A percentile compares a stretch with the other conserved stretches of the same genome.
phyloP scores from a whole-genome alignment of 2,329 filamentous ascomycete species.

The Cercospora sesami region DNA sequence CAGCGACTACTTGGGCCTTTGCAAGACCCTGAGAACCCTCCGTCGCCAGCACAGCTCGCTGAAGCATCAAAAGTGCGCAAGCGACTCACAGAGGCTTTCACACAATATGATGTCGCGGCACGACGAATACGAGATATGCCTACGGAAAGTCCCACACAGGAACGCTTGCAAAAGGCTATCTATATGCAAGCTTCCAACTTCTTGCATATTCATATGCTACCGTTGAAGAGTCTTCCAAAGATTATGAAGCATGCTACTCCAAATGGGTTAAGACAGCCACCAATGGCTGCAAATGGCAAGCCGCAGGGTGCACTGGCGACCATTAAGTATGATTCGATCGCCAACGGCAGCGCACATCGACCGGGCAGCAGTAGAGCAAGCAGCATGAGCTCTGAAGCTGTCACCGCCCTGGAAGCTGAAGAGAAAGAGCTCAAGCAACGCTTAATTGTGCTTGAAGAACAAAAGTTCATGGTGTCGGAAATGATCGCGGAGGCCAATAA shows the following conservation, averaged over 20 bases:
- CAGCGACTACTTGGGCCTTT: constrained; percentile 72
- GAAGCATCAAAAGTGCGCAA: constrained; percentile 90
- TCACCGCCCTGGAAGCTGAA: constrained; percentile 73
- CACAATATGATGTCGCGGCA: constrained; percentile 81
- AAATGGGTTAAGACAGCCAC: constrained; percentile 42
- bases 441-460: constrained; percentile 83
- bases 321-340: constrained; percentile 59
- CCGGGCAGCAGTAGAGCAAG: constrained; percentile 52
- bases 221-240: constrained; percentile 60
- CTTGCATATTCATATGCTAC: constrained; percentile 86
- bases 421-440: constrained; percentile 79
- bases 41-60: constrained; percentile 68
- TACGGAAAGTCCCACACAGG: constrained; percentile 69
- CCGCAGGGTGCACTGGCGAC: constrained; percentile 54
- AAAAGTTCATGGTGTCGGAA: constrained; percentile 81
- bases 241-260: constrained; percentile 58
- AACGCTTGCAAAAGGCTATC: constrained; percentile 74
- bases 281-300: constrained; percentile 30
- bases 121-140: constrained; percentile 77
- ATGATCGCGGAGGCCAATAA: constrained; percentile 79
- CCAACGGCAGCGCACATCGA: constrained; percentile 45
- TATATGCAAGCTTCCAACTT: constrained; percentile 81
- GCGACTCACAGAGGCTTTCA: constrained; percentile 82
- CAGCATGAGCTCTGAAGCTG: constrained; percentile 43
- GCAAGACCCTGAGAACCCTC: constrained; percentile 69